These are phyloP conservation scores for Bacterosira constricta DNA, from an alignment of 108 stramenopile species.

Conservation along the genomic window DNA sequence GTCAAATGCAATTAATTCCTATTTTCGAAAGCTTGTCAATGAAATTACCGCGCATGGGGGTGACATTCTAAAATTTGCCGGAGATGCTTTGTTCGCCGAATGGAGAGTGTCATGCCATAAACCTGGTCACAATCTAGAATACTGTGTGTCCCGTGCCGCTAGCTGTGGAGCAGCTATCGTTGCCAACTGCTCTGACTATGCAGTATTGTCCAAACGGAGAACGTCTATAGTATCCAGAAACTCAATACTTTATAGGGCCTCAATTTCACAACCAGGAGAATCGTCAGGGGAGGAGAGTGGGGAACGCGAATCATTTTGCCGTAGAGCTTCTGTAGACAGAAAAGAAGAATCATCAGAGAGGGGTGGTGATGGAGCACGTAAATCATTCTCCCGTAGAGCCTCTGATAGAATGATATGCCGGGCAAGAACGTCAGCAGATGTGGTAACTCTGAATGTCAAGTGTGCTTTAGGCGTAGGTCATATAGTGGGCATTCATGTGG, in stretches of 20 bases:
- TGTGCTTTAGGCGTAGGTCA: conserved; percentile 61
- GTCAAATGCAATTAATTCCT: conserved; percentile 76
- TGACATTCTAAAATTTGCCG: conserved; percentile 79
- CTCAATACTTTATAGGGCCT: not conserved
- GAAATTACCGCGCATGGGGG: conserved; percentile 64
- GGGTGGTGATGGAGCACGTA: not conserved
- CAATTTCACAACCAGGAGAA: conserved; percentile 27
- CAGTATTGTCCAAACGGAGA: conserved; percentile 46
- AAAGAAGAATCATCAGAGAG: not conserved
- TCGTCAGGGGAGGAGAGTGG: not conserved
- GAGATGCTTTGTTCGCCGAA: conserved; percentile 58
- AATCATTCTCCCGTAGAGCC: not conserved
- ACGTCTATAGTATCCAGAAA: conserved; percentile 19
- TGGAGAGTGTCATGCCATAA: conserved; percentile 40
- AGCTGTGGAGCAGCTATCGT: conserved; percentile 60
- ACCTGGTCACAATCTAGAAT: conserved; percentile 30
- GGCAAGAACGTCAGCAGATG: not conserved
- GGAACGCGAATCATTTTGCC: not conserved
- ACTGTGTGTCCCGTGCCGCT: conserved; percentile 60
- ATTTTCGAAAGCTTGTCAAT: conserved; percentile 78
- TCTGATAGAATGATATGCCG: not conserved
- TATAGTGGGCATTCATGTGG: conserved; percentile 59
- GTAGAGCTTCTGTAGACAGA: not conserved
- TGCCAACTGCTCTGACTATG: conserved; percentile 57
- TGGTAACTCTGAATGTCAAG: conserved; percentile 63